Evolutionary conservation across 495 filamentous ascomycete species (phyloP).

Genomic region (Aspergillus sclerotioniger): DNA sequence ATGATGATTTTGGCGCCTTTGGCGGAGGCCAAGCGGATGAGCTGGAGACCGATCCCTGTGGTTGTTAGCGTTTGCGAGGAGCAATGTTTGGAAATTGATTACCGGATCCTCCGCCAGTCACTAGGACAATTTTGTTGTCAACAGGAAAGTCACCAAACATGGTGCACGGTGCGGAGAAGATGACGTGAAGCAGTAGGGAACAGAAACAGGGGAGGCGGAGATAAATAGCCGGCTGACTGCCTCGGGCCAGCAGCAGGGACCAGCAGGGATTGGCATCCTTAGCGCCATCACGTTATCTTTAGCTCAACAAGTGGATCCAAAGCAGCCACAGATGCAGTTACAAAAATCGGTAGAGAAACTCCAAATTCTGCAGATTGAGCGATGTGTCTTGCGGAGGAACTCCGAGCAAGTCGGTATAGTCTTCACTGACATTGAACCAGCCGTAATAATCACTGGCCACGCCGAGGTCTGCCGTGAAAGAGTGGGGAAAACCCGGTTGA

Average conservation of each 20-base stretch:
- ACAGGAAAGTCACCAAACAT: neutral
- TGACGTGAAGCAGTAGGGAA: neutral
- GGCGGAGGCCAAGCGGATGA: neutral
- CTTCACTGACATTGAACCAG: constrained; percentile 36
- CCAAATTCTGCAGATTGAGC: constrained; percentile 39
- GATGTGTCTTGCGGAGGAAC: constrained; percentile 32
- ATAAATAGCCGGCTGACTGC: neutral
- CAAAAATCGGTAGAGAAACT: constrained; percentile 42
- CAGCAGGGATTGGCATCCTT: too few species aligned
- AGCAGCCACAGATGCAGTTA: too few species aligned
- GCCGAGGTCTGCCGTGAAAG: neutral
- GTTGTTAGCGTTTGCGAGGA: neutral
- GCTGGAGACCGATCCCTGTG: neutral
- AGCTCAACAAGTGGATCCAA: too few species aligned
- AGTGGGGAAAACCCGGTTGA: too few species aligned
- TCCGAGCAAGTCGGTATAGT: constrained; percentile 34
- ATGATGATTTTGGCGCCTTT: constrained; percentile 5
- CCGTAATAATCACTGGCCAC: constrained; percentile 35
- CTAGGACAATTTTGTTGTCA: neutral
- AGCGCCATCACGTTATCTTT: neutral
- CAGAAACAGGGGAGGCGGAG: neutral
- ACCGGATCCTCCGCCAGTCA: neutral
- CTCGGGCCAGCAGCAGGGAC: too few species aligned
- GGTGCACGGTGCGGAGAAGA: neutral
- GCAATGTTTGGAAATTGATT: too few species aligned